A percentile compares a stretch with the other conserved stretches of the same genome.
These are phyloP conservation scores for Phytophthora parvispora DNA, from an alignment of 352 stramenopile species.

Conservation along the genomic window DNA sequence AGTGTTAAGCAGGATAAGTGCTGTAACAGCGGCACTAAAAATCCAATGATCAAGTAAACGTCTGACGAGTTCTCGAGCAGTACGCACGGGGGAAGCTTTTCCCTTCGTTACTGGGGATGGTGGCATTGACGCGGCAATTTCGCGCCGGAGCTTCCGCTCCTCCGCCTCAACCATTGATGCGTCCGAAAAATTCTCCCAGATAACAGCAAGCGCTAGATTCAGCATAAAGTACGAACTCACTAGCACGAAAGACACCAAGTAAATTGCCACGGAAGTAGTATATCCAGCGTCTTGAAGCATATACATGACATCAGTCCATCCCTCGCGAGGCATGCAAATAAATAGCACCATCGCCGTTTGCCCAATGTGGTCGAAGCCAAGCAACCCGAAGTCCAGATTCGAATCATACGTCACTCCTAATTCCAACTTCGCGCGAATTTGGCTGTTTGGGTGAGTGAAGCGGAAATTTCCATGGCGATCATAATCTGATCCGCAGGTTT, in stretches of 20 bases:
- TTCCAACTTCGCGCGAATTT: slow-evolving; percentile 41
- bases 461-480: slow-evolving; percentile 69
- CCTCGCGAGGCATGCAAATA: slow-evolving; percentile 91
- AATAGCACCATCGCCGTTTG: slow-evolving; percentile 90
- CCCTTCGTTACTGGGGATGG: neutral
- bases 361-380: slow-evolving; percentile 91
- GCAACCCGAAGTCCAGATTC: slow-evolving; percentile 86
- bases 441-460: slow-evolving; percentile 59
- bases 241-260: slow-evolving; percentile 90
- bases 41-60: slow-evolving; percentile 51
- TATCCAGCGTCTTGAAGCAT: slow-evolving; percentile 66
- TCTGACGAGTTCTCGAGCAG: slow-evolving; percentile 24
- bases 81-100: slow-evolving; percentile 7
- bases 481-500: slow-evolving; percentile 74
- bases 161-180: slow-evolving; percentile 66
- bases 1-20: slow-evolving; percentile 86
- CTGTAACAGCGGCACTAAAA: slow-evolving; percentile 60
- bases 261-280: slow-evolving; percentile 57
- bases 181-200: slow-evolving; percentile 87
- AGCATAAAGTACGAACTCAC: slow-evolving; percentile 93
- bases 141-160: slow-evolving; percentile 41
- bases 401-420: slow-evolving; percentile 56
- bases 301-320: slow-evolving; percentile 87
- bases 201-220: slow-evolving; percentile 92
- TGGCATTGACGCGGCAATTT: slow-evolving; percentile 20